Percentiles rank a stretch among this genome's conserved stretches.
phyloP scores from a whole-genome alignment of 2,329 filamentous ascomycete genomes.

The Ceratocystis variospora region DNA sequence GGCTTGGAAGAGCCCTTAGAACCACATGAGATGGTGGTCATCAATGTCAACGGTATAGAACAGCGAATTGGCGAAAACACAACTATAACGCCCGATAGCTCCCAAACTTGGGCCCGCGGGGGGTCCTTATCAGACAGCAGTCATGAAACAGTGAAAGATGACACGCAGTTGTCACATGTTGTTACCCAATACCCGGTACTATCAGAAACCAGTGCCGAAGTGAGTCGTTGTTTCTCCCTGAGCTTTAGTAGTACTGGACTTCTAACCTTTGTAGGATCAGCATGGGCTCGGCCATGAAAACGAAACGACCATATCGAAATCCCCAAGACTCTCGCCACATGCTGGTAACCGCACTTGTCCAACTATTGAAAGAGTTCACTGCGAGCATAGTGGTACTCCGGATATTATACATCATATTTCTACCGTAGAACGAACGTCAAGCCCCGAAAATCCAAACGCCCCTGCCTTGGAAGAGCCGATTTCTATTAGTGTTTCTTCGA shows the following conservation, averaged over 20 bases:
- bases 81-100: not conserved
- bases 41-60: not conserved
- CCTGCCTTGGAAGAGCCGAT: not conserved
- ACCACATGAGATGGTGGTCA: not conserved
- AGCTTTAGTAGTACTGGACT: too few species aligned
- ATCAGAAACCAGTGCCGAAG: not conserved
- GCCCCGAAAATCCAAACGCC: not conserved
- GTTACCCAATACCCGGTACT: too few species aligned
- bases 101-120: not conserved
- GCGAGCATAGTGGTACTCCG: not conserved
- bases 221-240: not conserved
- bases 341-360: not conserved
- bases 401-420: not conserved
- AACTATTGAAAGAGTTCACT: not conserved
- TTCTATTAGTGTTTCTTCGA: not conserved
- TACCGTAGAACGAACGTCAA: not conserved
- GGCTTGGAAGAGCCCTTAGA: not conserved
- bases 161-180: not conserved
- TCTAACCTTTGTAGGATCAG: not conserved
- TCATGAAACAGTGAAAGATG: not conserved
- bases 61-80: not conserved
- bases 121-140: not conserved
- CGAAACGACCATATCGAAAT: not conserved
- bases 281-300: not conserved
- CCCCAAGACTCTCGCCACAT: not conserved